phyloP scores from a whole-genome alignment of 306 rosid species.

The Clitoria ternatea region DNA sequence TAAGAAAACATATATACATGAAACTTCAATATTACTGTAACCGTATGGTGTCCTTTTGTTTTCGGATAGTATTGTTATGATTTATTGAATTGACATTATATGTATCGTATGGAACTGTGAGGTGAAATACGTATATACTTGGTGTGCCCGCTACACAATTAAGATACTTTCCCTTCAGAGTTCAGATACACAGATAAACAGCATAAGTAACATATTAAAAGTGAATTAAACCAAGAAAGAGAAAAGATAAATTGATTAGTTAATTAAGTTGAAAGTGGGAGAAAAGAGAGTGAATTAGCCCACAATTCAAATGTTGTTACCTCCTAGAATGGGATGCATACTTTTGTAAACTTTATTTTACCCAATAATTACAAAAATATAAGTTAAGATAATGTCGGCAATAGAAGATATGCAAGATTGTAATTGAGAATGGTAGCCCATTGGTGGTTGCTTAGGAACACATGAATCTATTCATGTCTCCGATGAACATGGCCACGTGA shows the following conservation, averaged over 20 bases:
- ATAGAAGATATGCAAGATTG: conserved; percentile 6
- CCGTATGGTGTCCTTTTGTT: neutral
- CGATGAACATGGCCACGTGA: conserved; percentile 27
- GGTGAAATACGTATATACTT: conserved; percentile 8
- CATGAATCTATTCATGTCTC: conserved; percentile 32
- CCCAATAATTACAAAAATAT: conserved; percentile 9
- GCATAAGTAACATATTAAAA: neutral
- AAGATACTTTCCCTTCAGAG: neutral
- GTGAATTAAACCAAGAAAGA: conserved; percentile 6
- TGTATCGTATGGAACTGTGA: neutral
- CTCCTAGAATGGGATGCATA: conserved; percentile 15
- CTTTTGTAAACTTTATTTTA: conserved; percentile 18
- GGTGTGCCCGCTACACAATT: conserved; percentile 1
- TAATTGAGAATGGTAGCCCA: conserved; percentile 31
- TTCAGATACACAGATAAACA: neutral
- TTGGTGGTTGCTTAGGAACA: conserved; percentile 23
- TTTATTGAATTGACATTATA: neutral
- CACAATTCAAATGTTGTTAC: conserved; percentile 23
- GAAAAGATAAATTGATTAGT: neutral
- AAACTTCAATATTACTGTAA: neutral
- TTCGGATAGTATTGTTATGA: neutral
- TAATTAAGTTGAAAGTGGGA: neutral
- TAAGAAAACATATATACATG: neutral
- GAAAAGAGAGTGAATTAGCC: conserved; percentile 18
- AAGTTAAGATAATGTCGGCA: conserved; percentile 8